Evolutionary conservation across 345 rosid species (phyloP).

Genomic region (Acer negundo): DNA sequence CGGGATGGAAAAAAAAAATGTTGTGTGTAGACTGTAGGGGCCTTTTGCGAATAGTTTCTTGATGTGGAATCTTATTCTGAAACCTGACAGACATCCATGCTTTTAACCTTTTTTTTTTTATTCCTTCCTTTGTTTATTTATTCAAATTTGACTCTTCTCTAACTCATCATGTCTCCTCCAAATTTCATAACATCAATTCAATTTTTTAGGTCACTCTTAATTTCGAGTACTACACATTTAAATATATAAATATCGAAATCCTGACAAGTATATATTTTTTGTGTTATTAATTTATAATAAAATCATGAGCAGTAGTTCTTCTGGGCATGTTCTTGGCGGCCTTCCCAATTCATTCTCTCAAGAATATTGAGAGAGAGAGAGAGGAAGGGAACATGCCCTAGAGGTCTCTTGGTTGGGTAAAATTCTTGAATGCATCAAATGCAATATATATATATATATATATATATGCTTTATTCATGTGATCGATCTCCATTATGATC

Average conservation of each 20-base stretch:
- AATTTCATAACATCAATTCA: too few species aligned
- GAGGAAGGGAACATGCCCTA: conserved; percentile 24
- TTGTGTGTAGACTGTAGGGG: background rate
- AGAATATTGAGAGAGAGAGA: background rate
- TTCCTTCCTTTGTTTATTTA: background rate
- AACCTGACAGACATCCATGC: conserved; percentile 24
- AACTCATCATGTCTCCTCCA: too few species aligned
- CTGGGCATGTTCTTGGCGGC: conserved; percentile 12
- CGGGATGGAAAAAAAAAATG: conserved; percentile 9
- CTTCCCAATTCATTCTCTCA: conserved; percentile 38
- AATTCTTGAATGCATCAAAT: background rate
- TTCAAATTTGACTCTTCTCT: background rate
- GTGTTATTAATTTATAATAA: background rate
- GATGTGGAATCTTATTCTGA: conserved; percentile 48
- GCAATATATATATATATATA: too few species aligned
- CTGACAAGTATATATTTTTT: too few species aligned
- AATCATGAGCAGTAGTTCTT: background rate
- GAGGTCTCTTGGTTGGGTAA: conserved; percentile 16
- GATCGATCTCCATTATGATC: too few species aligned
- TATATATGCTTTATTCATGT: too few species aligned
- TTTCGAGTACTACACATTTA: too few species aligned
- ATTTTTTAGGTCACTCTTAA: too few species aligned
- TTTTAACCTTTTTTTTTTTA: conserved; percentile 6
- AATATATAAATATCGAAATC: too few species aligned
- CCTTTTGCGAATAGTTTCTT: conserved; percentile 11